Evolutionary conservation across 2,329 filamentous ascomycete genomes (phyloP).

Genomic region (Calonectria leucothoes): DNA sequence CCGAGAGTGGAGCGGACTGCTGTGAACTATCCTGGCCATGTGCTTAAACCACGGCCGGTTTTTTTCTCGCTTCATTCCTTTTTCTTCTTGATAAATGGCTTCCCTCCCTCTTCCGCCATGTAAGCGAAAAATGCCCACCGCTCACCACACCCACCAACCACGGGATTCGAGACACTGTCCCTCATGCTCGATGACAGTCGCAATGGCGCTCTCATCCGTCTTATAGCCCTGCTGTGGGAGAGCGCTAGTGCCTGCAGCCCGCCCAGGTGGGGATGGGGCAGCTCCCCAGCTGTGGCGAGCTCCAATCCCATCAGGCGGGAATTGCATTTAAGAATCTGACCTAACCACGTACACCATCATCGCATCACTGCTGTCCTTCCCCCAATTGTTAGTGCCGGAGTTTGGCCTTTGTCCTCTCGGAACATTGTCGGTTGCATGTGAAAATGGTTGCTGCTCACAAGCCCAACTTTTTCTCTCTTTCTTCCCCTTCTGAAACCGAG

Average conservation of each 20-base stretch:
- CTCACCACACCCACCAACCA: neutral
- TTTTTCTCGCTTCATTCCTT: neutral
- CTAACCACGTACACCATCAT: neutral
- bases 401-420: conserved; percentile 7
- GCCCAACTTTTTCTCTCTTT: conserved; percentile 2
- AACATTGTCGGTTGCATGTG: conserved; percentile 42
- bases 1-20: neutral
- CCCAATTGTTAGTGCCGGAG: neutral
- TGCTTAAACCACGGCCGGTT: neutral
- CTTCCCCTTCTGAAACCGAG: neutral
- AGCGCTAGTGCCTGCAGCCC: conserved; percentile 15
- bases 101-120: neutral
- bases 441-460: conserved; percentile 19
- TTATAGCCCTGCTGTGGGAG: neutral
- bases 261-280: conserved; percentile 1
- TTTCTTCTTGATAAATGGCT: neutral
- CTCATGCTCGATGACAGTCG: neutral
- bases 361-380: neutral
- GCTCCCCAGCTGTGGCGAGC: neutral
- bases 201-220: neutral
- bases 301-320: conserved; percentile 18
- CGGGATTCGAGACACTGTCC: neutral
- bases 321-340: conserved; percentile 9
- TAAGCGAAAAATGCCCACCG: neutral
- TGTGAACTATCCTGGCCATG: neutral